These are phyloP conservation scores for Nymphaea colorata DNA, from an alignment of 164 flowering plant genomes.

Conservation along the genomic window DNA sequence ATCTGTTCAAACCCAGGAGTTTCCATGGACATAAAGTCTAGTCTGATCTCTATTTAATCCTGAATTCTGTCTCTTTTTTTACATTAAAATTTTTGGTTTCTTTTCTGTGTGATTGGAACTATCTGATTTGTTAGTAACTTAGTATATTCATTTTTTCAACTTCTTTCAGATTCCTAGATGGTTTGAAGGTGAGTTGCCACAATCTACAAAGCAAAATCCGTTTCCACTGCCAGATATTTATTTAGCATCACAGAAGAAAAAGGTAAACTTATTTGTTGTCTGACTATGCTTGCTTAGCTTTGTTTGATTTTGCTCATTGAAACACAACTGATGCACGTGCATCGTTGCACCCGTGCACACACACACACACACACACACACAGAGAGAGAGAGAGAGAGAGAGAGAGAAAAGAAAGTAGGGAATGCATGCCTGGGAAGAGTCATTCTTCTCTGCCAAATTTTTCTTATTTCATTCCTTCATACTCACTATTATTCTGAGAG, in stretches of 20 bases:
- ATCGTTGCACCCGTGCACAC: no score
- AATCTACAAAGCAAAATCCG: constrained; percentile 71
- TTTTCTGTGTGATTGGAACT: background rate
- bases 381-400: no score
- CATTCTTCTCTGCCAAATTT: no score
- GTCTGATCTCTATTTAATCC: background rate
- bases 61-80: background rate
- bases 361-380: no score
- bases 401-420: no score
- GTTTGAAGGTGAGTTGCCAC: constrained; percentile 47
- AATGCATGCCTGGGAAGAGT: no score
- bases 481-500: no score
- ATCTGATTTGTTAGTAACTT: no score
- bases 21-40: background rate
- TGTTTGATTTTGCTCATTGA: background rate
- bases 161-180: constrained; percentile 74
- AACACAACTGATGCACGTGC: no score
- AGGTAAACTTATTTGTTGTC: constrained; percentile 33
- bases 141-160: background rate
- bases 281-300: background rate
- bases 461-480: no score
- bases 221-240: constrained; percentile 78
- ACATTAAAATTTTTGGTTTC: background rate
- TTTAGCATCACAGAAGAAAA: constrained; percentile 58
- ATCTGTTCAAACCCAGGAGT: background rate